These are phyloP conservation scores for Alternaria angustiovoidea DNA, from an alignment of 2,329 filamentous ascomycete genomes.

Conservation along the genomic window DNA sequence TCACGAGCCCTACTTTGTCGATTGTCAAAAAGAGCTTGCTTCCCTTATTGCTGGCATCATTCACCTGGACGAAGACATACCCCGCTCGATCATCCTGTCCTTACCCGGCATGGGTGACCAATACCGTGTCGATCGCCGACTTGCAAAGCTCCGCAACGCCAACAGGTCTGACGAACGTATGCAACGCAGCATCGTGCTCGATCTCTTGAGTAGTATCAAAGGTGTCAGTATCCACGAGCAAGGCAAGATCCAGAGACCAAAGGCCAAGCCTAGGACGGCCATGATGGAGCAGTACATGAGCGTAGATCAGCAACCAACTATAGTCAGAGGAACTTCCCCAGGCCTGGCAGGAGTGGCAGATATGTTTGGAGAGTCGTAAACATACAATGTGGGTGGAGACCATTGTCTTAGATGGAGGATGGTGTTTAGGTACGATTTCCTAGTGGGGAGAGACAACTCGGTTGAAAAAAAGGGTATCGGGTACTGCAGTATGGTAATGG, in stretches of 20 bases:
- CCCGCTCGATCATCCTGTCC: constrained; percentile 76
- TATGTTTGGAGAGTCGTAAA: constrained; percentile 50
- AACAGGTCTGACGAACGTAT: constrained; percentile 70
- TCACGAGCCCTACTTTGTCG: constrained; percentile 95
- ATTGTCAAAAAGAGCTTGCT: constrained; percentile 91
- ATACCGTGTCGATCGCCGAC: constrained; percentile 68
- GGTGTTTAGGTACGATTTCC: not conserved
- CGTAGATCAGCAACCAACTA: constrained; percentile 49
- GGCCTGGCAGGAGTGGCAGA: constrained; percentile 55
- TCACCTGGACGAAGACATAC: constrained; percentile 76
- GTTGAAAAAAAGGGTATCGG: not conserved
- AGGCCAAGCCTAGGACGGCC: constrained; percentile 41
- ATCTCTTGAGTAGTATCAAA: constrained; percentile 84
- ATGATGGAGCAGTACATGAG: constrained; percentile 54
- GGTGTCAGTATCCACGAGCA: constrained; percentile 93
- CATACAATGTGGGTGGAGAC: not conserved
- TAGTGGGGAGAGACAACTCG: not conserved
- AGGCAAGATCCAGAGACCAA: constrained; percentile 72
- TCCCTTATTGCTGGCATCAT: constrained; percentile 87
- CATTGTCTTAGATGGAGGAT: not conserved
- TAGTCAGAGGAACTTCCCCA: constrained; percentile 51
- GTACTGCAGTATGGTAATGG: not conserved
- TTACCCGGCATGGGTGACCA: constrained; percentile 76
- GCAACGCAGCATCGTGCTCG: constrained; percentile 82
- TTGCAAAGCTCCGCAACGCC: constrained; percentile 48